Evolutionary conservation across 1,284 basidiomycete genomes (phyloP).

Genomic region (Malassezia arunalokei): DNA sequence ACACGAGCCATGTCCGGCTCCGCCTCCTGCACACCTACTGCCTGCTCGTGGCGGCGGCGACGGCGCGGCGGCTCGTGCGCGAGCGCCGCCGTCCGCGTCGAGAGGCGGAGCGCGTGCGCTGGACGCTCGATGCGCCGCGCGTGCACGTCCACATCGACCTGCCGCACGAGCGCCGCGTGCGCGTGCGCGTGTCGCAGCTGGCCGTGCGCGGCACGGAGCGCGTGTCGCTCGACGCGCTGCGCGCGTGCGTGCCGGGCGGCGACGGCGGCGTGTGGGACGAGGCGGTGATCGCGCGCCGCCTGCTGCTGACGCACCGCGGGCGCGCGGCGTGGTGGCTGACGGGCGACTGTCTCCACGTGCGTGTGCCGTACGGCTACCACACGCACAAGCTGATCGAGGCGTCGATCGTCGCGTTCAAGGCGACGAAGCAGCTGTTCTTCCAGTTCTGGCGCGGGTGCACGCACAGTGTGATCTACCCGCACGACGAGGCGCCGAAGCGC

Average conservation of each 20-base stretch:
- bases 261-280: constrained; percentile 62
- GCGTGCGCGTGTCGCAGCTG: constrained; percentile 11
- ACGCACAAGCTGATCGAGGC: constrained; percentile 52
- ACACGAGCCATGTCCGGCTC: constrained; percentile 51
- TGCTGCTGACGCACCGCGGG: constrained; percentile 42
- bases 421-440: constrained; percentile 48
- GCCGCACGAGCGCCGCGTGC: neutral
- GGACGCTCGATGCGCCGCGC: neutral
- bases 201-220: constrained; percentile 23
- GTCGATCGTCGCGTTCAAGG: constrained; percentile 47
- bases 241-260: constrained; percentile 49
- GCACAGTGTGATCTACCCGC: constrained; percentile 33
- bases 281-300: constrained; percentile 55
- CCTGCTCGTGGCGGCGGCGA: constrained; percentile 56
- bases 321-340: constrained; percentile 48
- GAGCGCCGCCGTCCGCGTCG: neutral
- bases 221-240: constrained; percentile 44
- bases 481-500: constrained; percentile 37
- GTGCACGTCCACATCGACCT: constrained; percentile 24
- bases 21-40: constrained; percentile 65
- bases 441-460: constrained; percentile 45
- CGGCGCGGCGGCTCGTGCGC: constrained; percentile 49
- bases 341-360: constrained; percentile 59
- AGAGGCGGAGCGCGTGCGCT: neutral
- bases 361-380: constrained; percentile 67